phyloP scores from a whole-genome alignment of 805 yeast species.

The Nakazawaea sp. region DNA sequence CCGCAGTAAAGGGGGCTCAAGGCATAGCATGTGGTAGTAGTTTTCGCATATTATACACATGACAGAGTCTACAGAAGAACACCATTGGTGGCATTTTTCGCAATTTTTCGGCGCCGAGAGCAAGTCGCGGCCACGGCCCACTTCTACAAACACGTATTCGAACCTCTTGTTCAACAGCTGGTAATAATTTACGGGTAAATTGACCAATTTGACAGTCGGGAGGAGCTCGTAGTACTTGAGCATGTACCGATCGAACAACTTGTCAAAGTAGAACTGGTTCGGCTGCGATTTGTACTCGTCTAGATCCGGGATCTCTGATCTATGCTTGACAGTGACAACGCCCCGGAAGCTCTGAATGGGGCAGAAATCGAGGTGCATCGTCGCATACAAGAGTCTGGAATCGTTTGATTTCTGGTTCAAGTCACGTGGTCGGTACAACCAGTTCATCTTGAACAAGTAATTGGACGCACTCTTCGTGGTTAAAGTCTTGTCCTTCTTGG shows the following conservation, averaged over 20 bases:
- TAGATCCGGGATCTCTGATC: slow-evolving; percentile 54
- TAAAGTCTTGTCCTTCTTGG: slow-evolving; percentile 27
- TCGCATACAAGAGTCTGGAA: slow-evolving; percentile 72
- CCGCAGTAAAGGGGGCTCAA: slow-evolving; percentile 73
- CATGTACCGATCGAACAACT: slow-evolving; percentile 81
- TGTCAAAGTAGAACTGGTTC: slow-evolving; percentile 76
- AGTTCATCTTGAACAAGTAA: slow-evolving; percentile 66
- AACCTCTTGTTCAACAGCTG: slow-evolving; percentile 60
- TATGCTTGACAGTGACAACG: slow-evolving; percentile 60
- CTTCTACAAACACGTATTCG: slow-evolving; percentile 69
- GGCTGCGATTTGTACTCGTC: slow-evolving; percentile 52
- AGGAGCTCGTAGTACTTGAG: slow-evolving; percentile 73
- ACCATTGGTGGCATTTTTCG: slow-evolving; percentile 80
- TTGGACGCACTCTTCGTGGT: slow-evolving; percentile 40
- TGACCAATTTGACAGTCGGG: slow-evolving; percentile 50
- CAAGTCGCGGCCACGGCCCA: slow-evolving; percentile 56
- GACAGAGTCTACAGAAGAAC: slow-evolving; percentile 64
- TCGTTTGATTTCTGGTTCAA: slow-evolving; percentile 62
- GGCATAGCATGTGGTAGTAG: slow-evolving; percentile 73
- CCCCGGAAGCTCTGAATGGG: slow-evolving; percentile 76
- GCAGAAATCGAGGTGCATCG: slow-evolving; percentile 81
- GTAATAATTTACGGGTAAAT: slow-evolving; percentile 54
- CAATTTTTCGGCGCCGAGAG: slow-evolving; percentile 63
- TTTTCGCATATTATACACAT: slow-evolving; percentile 73
- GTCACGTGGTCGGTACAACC: slow-evolving; percentile 89